Conservation (phyloP, 2,329 filamentous ascomycete species). For the Huntiella abstrusa region DNA sequence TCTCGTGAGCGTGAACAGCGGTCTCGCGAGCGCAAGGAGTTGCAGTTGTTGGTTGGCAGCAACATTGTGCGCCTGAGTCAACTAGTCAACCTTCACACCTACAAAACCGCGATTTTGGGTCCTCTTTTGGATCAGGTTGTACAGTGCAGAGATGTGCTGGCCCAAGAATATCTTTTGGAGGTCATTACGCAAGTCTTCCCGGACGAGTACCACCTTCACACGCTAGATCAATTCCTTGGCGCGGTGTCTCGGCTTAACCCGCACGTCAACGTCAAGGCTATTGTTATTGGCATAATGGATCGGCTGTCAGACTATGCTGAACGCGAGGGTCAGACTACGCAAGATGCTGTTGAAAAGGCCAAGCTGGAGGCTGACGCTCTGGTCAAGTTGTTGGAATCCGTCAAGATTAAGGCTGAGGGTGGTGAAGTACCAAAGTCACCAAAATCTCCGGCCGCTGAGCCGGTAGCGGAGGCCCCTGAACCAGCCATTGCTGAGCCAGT, state of each 20-base stretch:
- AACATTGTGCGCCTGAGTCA: slow-evolving; percentile 92
- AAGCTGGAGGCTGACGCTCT: slow-evolving; percentile 61
- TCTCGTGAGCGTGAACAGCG: slow-evolving; percentile 85
- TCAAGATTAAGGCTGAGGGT: slow-evolving; percentile 46
- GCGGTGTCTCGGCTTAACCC: slow-evolving; percentile 87
- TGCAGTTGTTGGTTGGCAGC: slow-evolving; percentile 88
- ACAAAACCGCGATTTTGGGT: slow-evolving; percentile 75
- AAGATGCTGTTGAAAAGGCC: slow-evolving; percentile 61
- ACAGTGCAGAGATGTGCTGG: slow-evolving; percentile 88
- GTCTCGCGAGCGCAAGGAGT: slow-evolving; percentile 83
- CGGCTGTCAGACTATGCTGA: slow-evolving; percentile 87
- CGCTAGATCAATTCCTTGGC: slow-evolving; percentile 82
- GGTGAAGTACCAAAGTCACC: slow-evolving; percentile 10
- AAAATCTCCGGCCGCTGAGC: slow-evolving; percentile 10
- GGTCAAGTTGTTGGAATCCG: slow-evolving; percentile 54
- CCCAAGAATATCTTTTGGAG: slow-evolving; percentile 92
- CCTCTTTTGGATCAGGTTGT: slow-evolving; percentile 92
- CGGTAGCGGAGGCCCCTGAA: background rate
- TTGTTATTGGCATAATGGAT: slow-evolving; percentile 96
- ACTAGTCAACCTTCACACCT: slow-evolving; percentile 82
- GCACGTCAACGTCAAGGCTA: slow-evolving; percentile 93
- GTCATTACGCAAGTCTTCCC: slow-evolving; percentile 98
- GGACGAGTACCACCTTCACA: slow-evolving; percentile 95
- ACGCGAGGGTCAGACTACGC: slow-evolving; percentile 48
- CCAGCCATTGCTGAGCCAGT: background rate